These are phyloP conservation scores for Atkinsonella texensis DNA, from an alignment of 2,329 filamentous ascomycete genomes.

Conservation along the genomic window DNA sequence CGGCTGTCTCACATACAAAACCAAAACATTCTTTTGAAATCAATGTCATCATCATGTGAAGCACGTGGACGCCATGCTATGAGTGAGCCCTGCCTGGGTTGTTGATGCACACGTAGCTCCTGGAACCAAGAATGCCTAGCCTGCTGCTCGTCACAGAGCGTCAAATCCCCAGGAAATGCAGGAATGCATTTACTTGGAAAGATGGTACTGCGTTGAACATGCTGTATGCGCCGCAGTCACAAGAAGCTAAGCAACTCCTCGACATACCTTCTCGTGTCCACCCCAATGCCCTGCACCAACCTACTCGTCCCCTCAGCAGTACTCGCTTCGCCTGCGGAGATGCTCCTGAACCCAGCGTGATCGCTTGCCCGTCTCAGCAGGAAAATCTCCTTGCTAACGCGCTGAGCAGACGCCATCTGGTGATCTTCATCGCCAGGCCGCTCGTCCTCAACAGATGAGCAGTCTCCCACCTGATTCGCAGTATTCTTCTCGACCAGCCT, in stretches of 20 bases:
- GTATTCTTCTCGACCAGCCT: slow-evolving; percentile 32
- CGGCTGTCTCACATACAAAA: too few species aligned
- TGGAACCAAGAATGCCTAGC: too few species aligned
- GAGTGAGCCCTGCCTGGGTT: too few species aligned
- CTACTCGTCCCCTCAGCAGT: slow-evolving; percentile 45
- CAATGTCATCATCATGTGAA: neutral
- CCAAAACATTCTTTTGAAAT: neutral
- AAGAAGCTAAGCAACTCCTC: slow-evolving; percentile 56
- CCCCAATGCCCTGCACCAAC: slow-evolving; percentile 60
- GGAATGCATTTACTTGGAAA: too few species aligned
- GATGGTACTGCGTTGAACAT: too few species aligned
- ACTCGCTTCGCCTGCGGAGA: slow-evolving; percentile 25
- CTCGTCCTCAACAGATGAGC: neutral
- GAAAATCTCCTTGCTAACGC: slow-evolving; percentile 45
- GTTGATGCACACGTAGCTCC: too few species aligned
- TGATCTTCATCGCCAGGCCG: neutral
- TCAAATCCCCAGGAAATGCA: too few species aligned
- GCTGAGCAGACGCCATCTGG: slow-evolving; percentile 3
- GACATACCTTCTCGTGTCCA: slow-evolving; percentile 65
- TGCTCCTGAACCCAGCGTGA: slow-evolving; percentile 28
- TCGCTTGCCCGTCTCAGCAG: slow-evolving; percentile 49
- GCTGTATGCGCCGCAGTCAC: slow-evolving; percentile 7
- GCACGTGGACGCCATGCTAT: neutral
- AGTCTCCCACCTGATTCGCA: slow-evolving; percentile 9
- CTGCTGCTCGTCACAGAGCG: too few species aligned